A percentile compares a stretch with the other conserved stretches of the same genome.
These are phyloP conservation scores for Strobilomyces dryophilus DNA, from an alignment of 768 basidiomycete genomes.

Conservation along the genomic window DNA sequence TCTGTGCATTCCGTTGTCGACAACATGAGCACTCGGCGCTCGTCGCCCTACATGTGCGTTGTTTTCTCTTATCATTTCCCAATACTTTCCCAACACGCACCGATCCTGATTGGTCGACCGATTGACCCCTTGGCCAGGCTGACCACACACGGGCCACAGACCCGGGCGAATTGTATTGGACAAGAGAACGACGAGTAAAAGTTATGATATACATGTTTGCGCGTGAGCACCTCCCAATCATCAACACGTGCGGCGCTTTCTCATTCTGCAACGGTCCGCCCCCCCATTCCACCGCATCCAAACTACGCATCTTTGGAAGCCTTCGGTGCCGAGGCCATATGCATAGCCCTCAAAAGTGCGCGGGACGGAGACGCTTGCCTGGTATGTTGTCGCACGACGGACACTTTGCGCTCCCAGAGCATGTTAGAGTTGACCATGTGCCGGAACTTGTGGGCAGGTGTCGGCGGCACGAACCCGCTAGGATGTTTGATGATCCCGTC, in stretches of 20 bases:
- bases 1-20: no score
- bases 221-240: not conserved
- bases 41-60: no score
- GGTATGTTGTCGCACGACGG: slow-evolving; percentile 6
- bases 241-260: no score
- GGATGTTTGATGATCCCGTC: slow-evolving; percentile 40
- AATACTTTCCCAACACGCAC: no score
- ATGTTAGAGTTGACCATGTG: slow-evolving; percentile 7
- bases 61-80: no score
- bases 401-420: slow-evolving; percentile 17
- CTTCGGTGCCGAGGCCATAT: slow-evolving; percentile 8
- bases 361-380: slow-evolving; percentile 14
- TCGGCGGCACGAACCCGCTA: slow-evolving; percentile 43
- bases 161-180: no score
- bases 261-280: not conserved
- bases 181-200: not conserved
- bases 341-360: slow-evolving; percentile 18
- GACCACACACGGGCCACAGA: not conserved
- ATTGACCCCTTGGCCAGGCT: no score
- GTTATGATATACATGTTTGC: not conserved
- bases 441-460: slow-evolving; percentile 36
- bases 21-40: no score
- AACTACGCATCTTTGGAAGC: slow-evolving; percentile 14
- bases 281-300: no score
- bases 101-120: no score